These are phyloP conservation scores for Arthrobotrys iridis DNA, from an alignment of 2,329 filamentous ascomycete species.

Conservation along the genomic window DNA sequence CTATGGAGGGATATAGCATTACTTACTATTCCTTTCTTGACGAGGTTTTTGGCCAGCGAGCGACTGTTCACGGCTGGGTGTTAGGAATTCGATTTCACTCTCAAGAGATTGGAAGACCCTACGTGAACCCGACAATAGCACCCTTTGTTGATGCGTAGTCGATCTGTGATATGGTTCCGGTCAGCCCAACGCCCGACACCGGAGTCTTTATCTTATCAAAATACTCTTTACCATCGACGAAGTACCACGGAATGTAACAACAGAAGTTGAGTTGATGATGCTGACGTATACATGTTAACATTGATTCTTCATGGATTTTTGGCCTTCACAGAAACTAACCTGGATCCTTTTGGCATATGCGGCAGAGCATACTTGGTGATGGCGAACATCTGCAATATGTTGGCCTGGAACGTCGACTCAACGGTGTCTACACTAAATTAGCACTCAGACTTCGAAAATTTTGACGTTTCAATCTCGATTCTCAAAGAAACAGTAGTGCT, in stretches of 20 bases:
- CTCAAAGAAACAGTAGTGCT: neutral
- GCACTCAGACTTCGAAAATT: too few species aligned
- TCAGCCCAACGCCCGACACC: too few species aligned
- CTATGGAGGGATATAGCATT: conserved; percentile 52
- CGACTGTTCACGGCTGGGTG: conserved; percentile 56
- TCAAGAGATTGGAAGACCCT: neutral
- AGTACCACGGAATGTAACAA: conserved; percentile 68
- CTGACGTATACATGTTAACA: conserved; percentile 57
- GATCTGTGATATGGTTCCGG: conserved; percentile 60
- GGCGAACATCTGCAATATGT: conserved; percentile 70
- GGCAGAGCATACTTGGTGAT: conserved; percentile 69
- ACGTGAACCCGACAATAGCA: conserved; percentile 69
- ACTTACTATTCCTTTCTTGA: conserved; percentile 69
- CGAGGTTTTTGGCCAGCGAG: conserved; percentile 66
- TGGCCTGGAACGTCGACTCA: conserved; percentile 69
- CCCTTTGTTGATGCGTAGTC: conserved; percentile 71
- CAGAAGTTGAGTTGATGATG: conserved; percentile 69
- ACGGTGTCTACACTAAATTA: conserved; percentile 62
- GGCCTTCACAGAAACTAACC: too few species aligned
- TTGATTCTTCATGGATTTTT: too few species aligned
- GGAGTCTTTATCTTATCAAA: neutral
- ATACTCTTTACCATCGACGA: conserved; percentile 60
- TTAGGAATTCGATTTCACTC: neutral
- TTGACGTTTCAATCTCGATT: neutral
- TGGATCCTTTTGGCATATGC: conserved; percentile 66